Evolutionary conservation across 2,329 filamentous ascomycete species (phyloP).

Genomic region (Erysiphe pulchra): DNA sequence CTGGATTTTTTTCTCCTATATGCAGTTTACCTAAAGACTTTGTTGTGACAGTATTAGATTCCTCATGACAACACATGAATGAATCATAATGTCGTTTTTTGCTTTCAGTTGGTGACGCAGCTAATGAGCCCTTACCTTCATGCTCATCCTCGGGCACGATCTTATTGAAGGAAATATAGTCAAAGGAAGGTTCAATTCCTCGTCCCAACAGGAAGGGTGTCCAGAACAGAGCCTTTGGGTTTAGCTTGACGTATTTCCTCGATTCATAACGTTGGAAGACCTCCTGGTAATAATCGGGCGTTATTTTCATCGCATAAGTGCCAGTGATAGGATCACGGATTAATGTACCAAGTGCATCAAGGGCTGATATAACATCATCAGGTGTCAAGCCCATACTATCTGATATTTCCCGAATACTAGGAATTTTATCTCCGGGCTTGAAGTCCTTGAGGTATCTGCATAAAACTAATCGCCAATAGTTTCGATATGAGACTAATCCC

Average conservation of each 20-base stretch:
- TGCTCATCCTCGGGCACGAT: not conserved
- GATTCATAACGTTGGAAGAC: slow-evolving; percentile 75
- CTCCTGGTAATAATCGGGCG: slow-evolving; percentile 60
- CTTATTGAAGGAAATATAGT: slow-evolving; percentile 27
- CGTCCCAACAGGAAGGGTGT: slow-evolving; percentile 94
- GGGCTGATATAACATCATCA: slow-evolving; percentile 81
- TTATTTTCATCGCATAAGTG: slow-evolving; percentile 69
- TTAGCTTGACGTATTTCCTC: slow-evolving; percentile 69
- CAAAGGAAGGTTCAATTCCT: slow-evolving; percentile 57
- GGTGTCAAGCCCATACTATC: slow-evolving; percentile 84
- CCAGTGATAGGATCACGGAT: slow-evolving; percentile 75
- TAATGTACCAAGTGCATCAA: slow-evolving; percentile 73
- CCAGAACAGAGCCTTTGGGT: slow-evolving; percentile 64
- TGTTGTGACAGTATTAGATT: slow-evolving; percentile 7
- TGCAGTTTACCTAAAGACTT: slow-evolving; percentile 10
- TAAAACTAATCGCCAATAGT: slow-evolving; percentile 81
- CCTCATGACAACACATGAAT: not conserved
- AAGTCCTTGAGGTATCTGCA: slow-evolving; percentile 57
- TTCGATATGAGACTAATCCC: slow-evolving; percentile 88
- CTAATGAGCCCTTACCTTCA: not conserved
- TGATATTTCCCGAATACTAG: slow-evolving; percentile 45
- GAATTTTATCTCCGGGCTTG: slow-evolving; percentile 22
- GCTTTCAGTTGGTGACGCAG: not conserved
- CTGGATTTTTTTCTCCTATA: slow-evolving; percentile 4
- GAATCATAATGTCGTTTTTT: not conserved